Evolutionary conservation across 805 yeast species (phyloP).

Genomic region (Lachancea cidri): DNA sequence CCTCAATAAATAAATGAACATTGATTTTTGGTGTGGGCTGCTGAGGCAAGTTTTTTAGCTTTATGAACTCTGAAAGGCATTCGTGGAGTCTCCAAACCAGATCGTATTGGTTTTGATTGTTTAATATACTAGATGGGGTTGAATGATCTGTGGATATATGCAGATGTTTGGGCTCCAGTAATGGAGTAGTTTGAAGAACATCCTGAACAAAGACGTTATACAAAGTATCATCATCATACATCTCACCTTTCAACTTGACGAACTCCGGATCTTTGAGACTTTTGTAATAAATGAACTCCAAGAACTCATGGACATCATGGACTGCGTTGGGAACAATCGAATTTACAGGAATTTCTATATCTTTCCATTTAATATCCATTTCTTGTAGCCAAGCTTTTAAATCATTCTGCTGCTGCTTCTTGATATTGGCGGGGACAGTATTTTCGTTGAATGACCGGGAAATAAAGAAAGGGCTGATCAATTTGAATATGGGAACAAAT

Average conservation of each 20-base stretch:
- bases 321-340: constrained; percentile 19
- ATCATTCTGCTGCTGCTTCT: constrained; percentile 20
- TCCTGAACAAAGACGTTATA: constrained; percentile 25
- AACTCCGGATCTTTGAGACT: constrained; percentile 21
- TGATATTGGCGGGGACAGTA: constrained; percentile 24
- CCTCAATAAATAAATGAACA: constrained; percentile 4
- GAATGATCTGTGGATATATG: constrained; percentile 15
- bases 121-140: constrained; percentile 25
- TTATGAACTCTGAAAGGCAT: constrained; percentile 32
- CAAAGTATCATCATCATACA: constrained; percentile 27
- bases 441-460: constrained; percentile 36
- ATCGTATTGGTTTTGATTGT: constrained; percentile 34
- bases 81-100: constrained; percentile 41
- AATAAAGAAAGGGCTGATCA: constrained; percentile 41
- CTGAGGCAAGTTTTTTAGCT: constrained; percentile 30
- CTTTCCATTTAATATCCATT: constrained; percentile 27
- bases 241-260: constrained; percentile 17
- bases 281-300: constrained; percentile 23
- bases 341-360: not conserved
- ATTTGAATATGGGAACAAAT: constrained; percentile 35
- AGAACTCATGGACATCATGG: constrained; percentile 18
- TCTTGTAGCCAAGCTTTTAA: constrained; percentile 26
- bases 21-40: constrained; percentile 9
- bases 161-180: constrained; percentile 18
- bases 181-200: constrained; percentile 23